A percentile compares a stretch with the other conserved stretches of the same genome.
phyloP scores from a whole-genome alignment of 139 green algal species.

The Edaphochlamys debaryana region DNA sequence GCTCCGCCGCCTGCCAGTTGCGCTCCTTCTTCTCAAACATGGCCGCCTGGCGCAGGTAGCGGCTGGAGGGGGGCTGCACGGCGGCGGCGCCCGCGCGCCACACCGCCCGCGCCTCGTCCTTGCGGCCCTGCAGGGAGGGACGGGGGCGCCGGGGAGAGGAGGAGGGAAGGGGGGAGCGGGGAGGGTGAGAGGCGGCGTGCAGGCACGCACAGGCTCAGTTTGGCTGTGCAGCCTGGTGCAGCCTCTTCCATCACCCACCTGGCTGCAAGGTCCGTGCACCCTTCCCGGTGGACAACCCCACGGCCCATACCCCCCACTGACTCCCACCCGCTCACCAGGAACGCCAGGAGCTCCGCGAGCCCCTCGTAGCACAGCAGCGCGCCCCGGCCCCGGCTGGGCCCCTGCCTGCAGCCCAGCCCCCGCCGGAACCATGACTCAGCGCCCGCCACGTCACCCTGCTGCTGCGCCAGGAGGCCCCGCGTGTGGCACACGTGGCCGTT shows the following conservation, averaged over 20 bases:
- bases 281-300: too few species aligned
- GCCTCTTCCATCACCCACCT: too few species aligned
- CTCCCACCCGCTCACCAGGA: conserved; percentile 51
- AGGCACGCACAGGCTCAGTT: too few species aligned
- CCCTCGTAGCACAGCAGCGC: conserved; percentile 69
- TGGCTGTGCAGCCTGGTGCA: too few species aligned
- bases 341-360: conserved; percentile 68
- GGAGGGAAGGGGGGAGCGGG: too few species aligned
- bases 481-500: conserved; percentile 69
- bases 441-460: conserved; percentile 54
- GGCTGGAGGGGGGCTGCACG: conserved; percentile 1
- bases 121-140: conserved; percentile 52
- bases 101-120: conserved; percentile 42
- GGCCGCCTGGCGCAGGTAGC: conserved; percentile 71
- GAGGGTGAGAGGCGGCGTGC: too few species aligned
- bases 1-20: conserved; percentile 39
- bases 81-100: conserved; percentile 44
- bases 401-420: conserved; percentile 33
- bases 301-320: too few species aligned
- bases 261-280: too few species aligned
- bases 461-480: conserved; percentile 60
- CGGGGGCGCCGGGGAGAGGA: not conserved
- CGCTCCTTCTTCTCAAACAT: conserved; percentile 77
- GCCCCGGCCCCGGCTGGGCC: conserved; percentile 26
- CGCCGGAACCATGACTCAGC: conserved; percentile 54